Conservation (phyloP, 148 eudicot species). For the Rhododendron vialii region DNA sequence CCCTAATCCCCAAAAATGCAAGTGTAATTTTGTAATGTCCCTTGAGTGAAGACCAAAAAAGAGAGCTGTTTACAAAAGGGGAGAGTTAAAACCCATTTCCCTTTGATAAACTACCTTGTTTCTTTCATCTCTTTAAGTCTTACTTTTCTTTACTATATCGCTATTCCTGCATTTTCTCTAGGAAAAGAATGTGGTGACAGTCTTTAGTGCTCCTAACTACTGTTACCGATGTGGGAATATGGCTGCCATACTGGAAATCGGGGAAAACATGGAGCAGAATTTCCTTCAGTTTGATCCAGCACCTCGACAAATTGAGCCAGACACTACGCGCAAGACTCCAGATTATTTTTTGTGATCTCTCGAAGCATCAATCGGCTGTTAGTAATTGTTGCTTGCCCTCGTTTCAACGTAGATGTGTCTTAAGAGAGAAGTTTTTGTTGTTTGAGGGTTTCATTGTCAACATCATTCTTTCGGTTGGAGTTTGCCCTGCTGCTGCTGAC, state of each 20-base stretch:
- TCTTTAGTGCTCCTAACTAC: conserved; percentile 93
- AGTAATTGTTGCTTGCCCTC: conserved; percentile 28
- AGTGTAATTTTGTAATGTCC: not conserved
- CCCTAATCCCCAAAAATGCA: not conserved
- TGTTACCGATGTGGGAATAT: conserved; percentile 97
- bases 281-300: conserved; percentile 98
- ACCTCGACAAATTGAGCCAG: conserved; percentile 93
- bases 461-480: conserved; percentile 48
- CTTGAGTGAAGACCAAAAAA: not conserved
- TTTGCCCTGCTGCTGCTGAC: conserved; percentile 31
- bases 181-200: conserved; percentile 97
- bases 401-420: conserved; percentile 44
- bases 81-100: not conserved
- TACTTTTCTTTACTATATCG: not conserved
- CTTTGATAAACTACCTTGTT: not conserved
- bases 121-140: not conserved
- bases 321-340: conserved; percentile 90
- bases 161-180: conserved; percentile 16
- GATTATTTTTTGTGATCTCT: conserved; percentile 88
- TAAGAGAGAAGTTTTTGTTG: conserved; percentile 28
- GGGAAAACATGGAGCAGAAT: conserved; percentile 97
- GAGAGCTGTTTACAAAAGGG: not conserved
- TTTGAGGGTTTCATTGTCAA: conserved; percentile 27
- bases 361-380: conserved; percentile 15
- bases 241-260: conserved; percentile 96